Conservation (phyloP, 306 rosid species). For the Prunus padus region DNA sequence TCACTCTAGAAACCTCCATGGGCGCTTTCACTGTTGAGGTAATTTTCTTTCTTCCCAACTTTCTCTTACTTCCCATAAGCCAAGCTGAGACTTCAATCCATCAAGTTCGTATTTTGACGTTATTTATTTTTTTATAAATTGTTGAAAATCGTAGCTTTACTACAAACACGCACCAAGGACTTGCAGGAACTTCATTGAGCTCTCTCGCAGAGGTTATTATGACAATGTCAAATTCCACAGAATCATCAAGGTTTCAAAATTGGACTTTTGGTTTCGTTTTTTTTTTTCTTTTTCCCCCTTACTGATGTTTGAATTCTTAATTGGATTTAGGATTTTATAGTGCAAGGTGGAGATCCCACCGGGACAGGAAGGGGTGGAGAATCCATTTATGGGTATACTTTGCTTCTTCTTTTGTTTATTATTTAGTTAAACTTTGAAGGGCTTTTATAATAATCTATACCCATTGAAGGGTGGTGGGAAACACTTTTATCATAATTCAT, state of each 20-base stretch:
- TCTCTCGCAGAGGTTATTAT: conserved; percentile 87
- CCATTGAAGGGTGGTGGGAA: background rate
- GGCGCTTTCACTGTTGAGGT: conserved; percentile 93
- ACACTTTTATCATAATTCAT: background rate
- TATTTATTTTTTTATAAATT: background rate
- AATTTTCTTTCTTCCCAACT: background rate
- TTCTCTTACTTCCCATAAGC: conserved; percentile 8
- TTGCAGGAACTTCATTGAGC: conserved; percentile 93
- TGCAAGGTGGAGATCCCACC: conserved; percentile 99
- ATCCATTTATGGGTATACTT: conserved; percentile 85
- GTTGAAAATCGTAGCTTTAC: conserved; percentile 51
- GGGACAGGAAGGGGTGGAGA: conserved; percentile 99
- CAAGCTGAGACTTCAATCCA: background rate
- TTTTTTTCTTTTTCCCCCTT: background rate
- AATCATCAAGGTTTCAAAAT: conserved; percentile 71
- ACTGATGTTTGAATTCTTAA: conserved; percentile 3
- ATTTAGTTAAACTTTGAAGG: background rate
- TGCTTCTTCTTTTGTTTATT: background rate
- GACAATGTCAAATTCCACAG: conserved; percentile 93
- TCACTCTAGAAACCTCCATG: conserved; percentile 92
- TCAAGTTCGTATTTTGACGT: background rate
- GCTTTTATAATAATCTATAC: too few species aligned
- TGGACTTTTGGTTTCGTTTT: background rate
- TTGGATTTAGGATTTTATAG: conserved; percentile 81
- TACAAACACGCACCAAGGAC: conserved; percentile 95